Evolutionary conservation across 2,329 filamentous ascomycete genomes (phyloP).

Genomic region (Colletotrichum viniferum): DNA sequence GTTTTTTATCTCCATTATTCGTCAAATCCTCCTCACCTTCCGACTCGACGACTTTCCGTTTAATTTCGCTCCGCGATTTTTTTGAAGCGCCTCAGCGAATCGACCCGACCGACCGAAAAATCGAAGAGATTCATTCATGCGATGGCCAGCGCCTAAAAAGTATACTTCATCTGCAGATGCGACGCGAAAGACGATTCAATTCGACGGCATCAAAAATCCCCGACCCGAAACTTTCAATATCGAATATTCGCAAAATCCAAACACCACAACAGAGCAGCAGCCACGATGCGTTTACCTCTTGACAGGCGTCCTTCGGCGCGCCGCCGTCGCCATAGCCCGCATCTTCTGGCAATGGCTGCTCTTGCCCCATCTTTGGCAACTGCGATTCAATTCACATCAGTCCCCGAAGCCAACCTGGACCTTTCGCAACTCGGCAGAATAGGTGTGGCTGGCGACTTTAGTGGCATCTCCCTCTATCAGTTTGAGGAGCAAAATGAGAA

Average conservation of each 20-base stretch:
- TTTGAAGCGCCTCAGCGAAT: conserved; percentile 8
- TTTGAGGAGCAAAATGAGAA: conserved; percentile 80
- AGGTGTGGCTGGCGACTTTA: conserved; percentile 86
- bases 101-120: neutral
- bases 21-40: neutral
- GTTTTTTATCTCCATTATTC: conserved; percentile 8
- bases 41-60: conserved; percentile 10
- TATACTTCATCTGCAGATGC: conserved; percentile 14
- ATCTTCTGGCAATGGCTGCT: conserved; percentile 44
- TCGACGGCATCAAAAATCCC: neutral
- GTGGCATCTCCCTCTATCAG: conserved; percentile 88
- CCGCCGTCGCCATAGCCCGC: conserved; percentile 37
- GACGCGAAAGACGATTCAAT: neutral
- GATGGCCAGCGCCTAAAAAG: conserved; percentile 14
- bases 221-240: neutral
- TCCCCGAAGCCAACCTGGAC: conserved; percentile 76
- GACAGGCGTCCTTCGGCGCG: conserved; percentile 46
- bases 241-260: neutral
- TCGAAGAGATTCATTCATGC: neutral
- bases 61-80: conserved; percentile 8
- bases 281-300: conserved; percentile 54
- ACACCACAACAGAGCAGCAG: neutral
- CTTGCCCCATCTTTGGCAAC: conserved; percentile 46
- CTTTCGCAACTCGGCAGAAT: conserved; percentile 80
- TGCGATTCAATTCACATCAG: conserved; percentile 63